Evolutionary conservation across 1,139 yeast genomes (phyloP).

Genomic region (Pichia sp.): DNA sequence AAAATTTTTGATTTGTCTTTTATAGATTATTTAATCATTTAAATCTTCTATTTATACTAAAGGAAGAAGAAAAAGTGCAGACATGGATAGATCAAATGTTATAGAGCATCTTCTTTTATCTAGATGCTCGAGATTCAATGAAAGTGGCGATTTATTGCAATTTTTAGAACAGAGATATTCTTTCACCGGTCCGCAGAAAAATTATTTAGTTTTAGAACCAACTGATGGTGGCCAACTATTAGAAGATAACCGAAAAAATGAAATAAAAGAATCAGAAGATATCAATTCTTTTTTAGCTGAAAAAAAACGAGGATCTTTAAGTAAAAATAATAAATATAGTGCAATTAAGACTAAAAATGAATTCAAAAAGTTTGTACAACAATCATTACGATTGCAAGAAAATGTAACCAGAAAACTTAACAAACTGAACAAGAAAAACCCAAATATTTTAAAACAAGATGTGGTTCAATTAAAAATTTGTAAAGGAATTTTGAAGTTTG

Average conservation of each 20-base stretch:
- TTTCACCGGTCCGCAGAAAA: conserved; percentile 53
- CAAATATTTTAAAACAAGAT: conserved; percentile 20
- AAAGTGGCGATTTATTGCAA: conserved; percentile 38
- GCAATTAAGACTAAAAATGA: conserved; percentile 37
- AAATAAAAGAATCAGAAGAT: conserved; percentile 6
- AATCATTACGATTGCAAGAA: conserved; percentile 36
- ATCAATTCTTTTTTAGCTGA: conserved; percentile 1
- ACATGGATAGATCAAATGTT: conserved; percentile 33
- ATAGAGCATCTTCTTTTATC: conserved; percentile 51
- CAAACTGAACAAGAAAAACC: conserved; percentile 29
- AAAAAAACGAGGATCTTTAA: background rate
- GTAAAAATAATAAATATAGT: conserved; percentile 19
- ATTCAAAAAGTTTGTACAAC: conserved; percentile 39
- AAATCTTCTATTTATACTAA: too few relatives aligned
- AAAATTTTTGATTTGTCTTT: too few relatives aligned
- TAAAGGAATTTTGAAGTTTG: conserved; percentile 43
- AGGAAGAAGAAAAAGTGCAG: background rate
- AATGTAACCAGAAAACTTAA: conserved; percentile 33
- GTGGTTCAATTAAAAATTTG: conserved; percentile 32
- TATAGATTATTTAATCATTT: too few relatives aligned
- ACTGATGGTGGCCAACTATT: conserved; percentile 31
- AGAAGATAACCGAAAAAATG: conserved; percentile 16
- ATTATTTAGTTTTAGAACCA: conserved; percentile 43
- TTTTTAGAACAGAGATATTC: conserved; percentile 54
- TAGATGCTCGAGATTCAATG: conserved; percentile 37